Evolutionary conservation across 2,329 filamentous ascomycete species (phyloP), one percentile per base, ranked within the genome.

Genomic region (Metarhizium anisopliae): DNA sequence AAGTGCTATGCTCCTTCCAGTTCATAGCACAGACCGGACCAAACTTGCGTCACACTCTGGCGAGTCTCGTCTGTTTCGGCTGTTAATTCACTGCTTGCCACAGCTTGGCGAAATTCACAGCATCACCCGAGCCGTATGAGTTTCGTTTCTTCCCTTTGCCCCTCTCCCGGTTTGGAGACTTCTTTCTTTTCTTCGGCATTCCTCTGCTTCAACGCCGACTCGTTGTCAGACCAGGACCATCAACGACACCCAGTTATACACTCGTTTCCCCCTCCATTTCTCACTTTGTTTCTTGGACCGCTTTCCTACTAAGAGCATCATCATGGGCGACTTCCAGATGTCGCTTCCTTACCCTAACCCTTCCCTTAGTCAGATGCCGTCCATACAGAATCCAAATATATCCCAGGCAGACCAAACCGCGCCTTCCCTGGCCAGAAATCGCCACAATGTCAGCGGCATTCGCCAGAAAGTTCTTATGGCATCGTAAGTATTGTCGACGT

Each of bases 341-440:
- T 67, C 68, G 53, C 66, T 70, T 47, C 63, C 65, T 42, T 72
- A 72, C 56, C 68, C 66, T 25, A 69, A 70, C 47, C 64, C 61
- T 18, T 66, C 66, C 5, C 58, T 69, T n/a, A 61, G 62, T 16
- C 66, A 70, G 53, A 67, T 70, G 60, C 62, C 60, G n/a, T 55
- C 57, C 6, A 36, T 60, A 13, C 60, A 62, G 29, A 56, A 51
- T 29, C 13, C 25, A 25, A 50, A 32, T 7, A 40, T 18, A 45
- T 11, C 49, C 11, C 51, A 50, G 20, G 16, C 30, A 25, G 20
- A 47, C 20, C 43, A 30, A 6, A 40, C n/a, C 38, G 32, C 38
- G 30, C 47, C 25, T 52, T 16, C 51, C 32, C 30, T 7, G n/a
- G 52, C 54, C 51, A 20, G 29, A n/a, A 50, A 18, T 30, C 45